phyloP scores from a whole-genome alignment of 179 eudicot species.

The Drosera spatulata region DNA sequence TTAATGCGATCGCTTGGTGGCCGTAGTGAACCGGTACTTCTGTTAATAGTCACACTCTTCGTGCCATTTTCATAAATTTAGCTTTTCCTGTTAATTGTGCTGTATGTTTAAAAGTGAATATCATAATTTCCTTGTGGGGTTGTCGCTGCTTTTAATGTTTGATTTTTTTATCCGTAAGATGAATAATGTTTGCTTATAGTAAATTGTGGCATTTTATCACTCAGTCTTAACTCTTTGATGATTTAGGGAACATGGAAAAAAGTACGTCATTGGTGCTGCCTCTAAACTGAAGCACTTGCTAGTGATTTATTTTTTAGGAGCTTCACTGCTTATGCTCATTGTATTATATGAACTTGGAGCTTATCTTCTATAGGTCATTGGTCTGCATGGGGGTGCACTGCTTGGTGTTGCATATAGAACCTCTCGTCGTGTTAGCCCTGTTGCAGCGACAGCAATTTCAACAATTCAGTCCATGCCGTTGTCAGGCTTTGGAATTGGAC shows the following conservation, averaged over 20 bases:
- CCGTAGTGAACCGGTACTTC: constrained; percentile 71
- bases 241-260: too few species aligned
- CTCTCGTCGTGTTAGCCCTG: constrained; percentile 72
- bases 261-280: too few species aligned
- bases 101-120: too few species aligned
- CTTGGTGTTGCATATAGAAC: constrained; percentile 88
- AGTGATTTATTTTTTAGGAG: too few species aligned
- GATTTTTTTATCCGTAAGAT: too few species aligned
- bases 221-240: too few species aligned
- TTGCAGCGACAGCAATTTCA: constrained; percentile 79
- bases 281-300: background rate
- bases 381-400: constrained; percentile 89
- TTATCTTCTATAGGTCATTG: constrained; percentile 32
- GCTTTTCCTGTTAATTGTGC: constrained; percentile 2
- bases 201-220: too few species aligned
- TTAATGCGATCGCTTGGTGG: constrained; percentile 84
- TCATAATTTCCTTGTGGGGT: too few species aligned
- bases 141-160: too few species aligned
- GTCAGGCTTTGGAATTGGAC: constrained; percentile 60
- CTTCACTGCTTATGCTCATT: too few species aligned
- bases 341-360: constrained; percentile 1
- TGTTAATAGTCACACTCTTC: background rate
- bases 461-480: constrained; percentile 81
- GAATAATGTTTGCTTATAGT: too few species aligned
- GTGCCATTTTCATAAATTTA: background rate